Evolutionary conservation across 1,284 basidiomycete genomes (phyloP), one percentile per base, ranked within the genome.

Genomic region (Ceratobasidium papillatum): DNA sequence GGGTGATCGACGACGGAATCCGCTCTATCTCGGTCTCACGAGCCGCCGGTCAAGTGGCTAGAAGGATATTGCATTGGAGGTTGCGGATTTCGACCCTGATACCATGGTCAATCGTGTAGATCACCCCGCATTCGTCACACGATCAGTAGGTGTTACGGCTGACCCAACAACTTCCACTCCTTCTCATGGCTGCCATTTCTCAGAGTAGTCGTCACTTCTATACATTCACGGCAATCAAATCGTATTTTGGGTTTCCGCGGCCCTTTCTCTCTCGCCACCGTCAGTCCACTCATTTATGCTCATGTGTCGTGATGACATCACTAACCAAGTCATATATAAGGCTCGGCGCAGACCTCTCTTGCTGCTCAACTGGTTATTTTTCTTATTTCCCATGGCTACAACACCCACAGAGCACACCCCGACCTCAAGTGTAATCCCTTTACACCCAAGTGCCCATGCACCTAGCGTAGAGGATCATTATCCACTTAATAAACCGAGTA

Each of bases 401-500:
- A 34, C 54, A 32, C 54, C 54, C 27, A 56, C 30, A 56, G 54
- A 56, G 17, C 54, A 34, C 14, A 11, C 30, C 1, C 27, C 30
- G 9, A 34, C 19, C 30, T 56, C 54, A 1, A 11, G 11, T 17
- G 54, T 30, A 8, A 14, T 54, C 27, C 68, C 38, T 47, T 17
- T 59, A 11, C n/a, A 27, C 17, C 56, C 38, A 54, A 71, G 45
- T 19, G 22, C 11, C n/a, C 27, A 30, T 22, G 36, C 54, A 0
- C 68, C 43, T 17, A 52, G 65, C 22, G 54, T 47, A 9, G 81
- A 86, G 45, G 85, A 88, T 75, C 90, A 83, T 81, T 88, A 87
- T 77, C 89, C 91, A 0, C 80, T 87, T 75, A 92, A 91, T 78
- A 85, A 88, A 19, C 89, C 90, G 8, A 78, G 82, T 8, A 88